Conservation (phyloP, 331 rosid genomes). For the Quercus tomentella region DNA sequence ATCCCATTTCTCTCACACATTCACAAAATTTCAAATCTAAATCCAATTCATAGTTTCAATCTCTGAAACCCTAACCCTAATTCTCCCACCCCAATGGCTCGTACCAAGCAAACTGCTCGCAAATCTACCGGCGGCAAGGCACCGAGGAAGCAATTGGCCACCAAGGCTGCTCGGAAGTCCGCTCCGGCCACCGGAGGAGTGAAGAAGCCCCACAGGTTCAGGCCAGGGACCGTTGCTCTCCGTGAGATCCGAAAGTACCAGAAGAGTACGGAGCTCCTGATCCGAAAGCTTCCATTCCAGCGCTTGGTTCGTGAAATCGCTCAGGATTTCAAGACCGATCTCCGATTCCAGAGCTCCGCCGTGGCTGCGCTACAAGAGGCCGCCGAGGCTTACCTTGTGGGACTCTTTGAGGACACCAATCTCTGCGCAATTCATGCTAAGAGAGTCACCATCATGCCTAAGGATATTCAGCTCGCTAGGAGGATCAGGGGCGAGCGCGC, state of each 20-base stretch:
- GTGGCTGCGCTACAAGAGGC: constrained; percentile 65
- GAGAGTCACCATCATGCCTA: constrained; percentile 72
- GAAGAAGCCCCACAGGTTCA: constrained; percentile 66
- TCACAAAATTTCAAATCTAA: too few species aligned
- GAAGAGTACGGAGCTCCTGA: constrained; percentile 68
- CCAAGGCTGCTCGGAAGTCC: constrained; percentile 64
- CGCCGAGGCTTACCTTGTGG: constrained; percentile 56
- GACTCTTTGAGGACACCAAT: constrained; percentile 60
- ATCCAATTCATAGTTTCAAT: background rate
- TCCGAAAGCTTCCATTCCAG: constrained; percentile 65
- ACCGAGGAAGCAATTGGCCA: constrained; percentile 65
- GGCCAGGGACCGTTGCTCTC: constrained; percentile 70
- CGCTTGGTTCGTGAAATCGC: constrained; percentile 63
- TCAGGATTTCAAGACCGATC: constrained; percentile 72
- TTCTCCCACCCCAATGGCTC: constrained; percentile 38
- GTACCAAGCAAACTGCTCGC: constrained; percentile 75
- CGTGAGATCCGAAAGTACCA: constrained; percentile 75
- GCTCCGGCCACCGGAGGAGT: constrained; percentile 81
- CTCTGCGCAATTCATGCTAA: constrained; percentile 66
- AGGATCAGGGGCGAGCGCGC: constrained; percentile 76
- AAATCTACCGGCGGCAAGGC: constrained; percentile 79
- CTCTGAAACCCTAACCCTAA: background rate
- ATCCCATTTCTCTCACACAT: accelerated
- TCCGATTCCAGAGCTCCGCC: constrained; percentile 68
- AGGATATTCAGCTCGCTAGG: constrained; percentile 72